Base-by-base conservation (phyloP, 345 rosid species). In the Moricandia moricandioides region DNA sequence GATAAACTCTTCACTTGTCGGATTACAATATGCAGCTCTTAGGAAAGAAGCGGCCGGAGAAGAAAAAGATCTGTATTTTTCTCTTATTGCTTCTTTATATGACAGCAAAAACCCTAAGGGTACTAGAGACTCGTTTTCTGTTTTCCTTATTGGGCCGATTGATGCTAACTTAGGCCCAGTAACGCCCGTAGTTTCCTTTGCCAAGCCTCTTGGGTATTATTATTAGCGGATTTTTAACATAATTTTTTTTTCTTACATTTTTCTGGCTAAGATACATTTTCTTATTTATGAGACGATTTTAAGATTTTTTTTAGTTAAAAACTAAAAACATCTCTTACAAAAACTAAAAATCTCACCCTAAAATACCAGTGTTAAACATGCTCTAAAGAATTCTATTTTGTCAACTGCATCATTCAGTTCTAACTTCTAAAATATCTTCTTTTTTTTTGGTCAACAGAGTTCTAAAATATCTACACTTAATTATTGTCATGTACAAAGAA, bases 61-160 rank as follows among this genome's bases (percentile, higher is more conserved):
- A 33, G 10, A 5, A 26, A 57, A 13, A 8, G 45, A 8, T 33
- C 43, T 26, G n/a, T 0, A 0, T 0, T 4, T 3, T 13, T 1
- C 67, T 63, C 40, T 12, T 65, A 2, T 56, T 65, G 61, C 67
- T 7, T 16, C 17, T 65, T 70, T 77, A 77, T 77, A 77, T 2
- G 55, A 35, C 10, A 12, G 10, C 16, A 14, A 80, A 27, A 80
- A 74, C 80, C 83, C 79, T 80, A 57, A 24, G 60, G 6, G 31
- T 55, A 72, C 24, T 21, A n/a, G 21, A 63, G 39, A 77, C 55
- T 40, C 43, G 40, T 29, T 7, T 61, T 6, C 24, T 31, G 12
- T 59, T 30, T 58, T 16, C 4, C 1, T 1, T 31, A 16, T 67
- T 62, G 80, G 75, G 82, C 72, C 61, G 14, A 1, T 59, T 30